Percentiles rank a stretch among this genome's conserved stretches.
These are phyloP conservation scores for Austroboletus niveus DNA, from an alignment of 1,284 basidiomycete genomes.

Conservation along the genomic window DNA sequence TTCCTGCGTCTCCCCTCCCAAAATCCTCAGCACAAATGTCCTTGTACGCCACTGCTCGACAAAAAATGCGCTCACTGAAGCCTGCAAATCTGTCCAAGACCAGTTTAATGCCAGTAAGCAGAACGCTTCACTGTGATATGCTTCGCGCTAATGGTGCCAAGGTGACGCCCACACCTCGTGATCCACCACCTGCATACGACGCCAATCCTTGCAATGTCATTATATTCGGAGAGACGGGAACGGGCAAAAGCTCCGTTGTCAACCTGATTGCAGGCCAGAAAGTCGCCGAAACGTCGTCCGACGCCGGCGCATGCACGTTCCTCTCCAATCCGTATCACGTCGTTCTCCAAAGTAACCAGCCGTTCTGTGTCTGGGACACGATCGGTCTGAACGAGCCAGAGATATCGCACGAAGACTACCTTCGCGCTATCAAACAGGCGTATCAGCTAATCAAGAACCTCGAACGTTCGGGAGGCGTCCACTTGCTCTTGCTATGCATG, in stretches of 20 bases:
- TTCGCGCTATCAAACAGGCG: slow-evolving; percentile 33
- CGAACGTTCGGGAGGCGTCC: slow-evolving; percentile 29
- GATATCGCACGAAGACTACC: slow-evolving; percentile 16
- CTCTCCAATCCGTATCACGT: slow-evolving; percentile 15
- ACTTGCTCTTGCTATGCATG: slow-evolving; percentile 38
- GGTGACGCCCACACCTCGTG: background rate
- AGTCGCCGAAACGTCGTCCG: slow-evolving; percentile 24
- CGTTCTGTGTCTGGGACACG: slow-evolving; percentile 34
- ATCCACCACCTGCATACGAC: slow-evolving; percentile 17
- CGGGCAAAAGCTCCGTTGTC: slow-evolving; percentile 29
- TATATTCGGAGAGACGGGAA: slow-evolving; percentile 28
- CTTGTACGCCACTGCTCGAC: slow-evolving; percentile 2
- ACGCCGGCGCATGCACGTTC: slow-evolving; percentile 27
- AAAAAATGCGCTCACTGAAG: slow-evolving; percentile 5
- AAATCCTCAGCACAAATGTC: slow-evolving; percentile 10
- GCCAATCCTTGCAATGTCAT: slow-evolving; percentile 21
- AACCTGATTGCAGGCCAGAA: slow-evolving; percentile 25
- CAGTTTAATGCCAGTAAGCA: slow-evolving; percentile 11
- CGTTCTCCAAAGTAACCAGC: slow-evolving; percentile 7
- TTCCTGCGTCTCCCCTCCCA: background rate
- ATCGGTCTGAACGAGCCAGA: slow-evolving; percentile 39
- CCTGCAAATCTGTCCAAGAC: background rate
- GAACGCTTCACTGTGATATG: background rate
- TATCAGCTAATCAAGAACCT: slow-evolving; percentile 33
- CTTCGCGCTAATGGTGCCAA: slow-evolving; percentile 4